These are phyloP conservation scores for Aureobasidium sp. DNA, from an alignment of 2,329 filamentous ascomycete species.

Conservation along the genomic window DNA sequence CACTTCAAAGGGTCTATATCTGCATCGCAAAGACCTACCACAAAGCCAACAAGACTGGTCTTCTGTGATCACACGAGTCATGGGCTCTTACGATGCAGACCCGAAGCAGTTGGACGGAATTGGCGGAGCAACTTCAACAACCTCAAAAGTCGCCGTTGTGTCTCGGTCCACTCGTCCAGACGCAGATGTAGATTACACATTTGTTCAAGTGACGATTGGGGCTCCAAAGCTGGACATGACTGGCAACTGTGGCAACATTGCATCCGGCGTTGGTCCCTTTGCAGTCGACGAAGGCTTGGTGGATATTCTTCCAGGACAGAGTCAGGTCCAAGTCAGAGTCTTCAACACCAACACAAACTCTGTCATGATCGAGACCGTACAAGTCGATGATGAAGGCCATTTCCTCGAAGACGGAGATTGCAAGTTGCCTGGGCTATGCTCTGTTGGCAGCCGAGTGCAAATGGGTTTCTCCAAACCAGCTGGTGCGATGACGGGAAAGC, in stretches of 20 bases:
- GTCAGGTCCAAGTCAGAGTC: conserved; percentile 20
- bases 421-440: conserved; percentile 18
- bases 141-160: conserved; percentile 23
- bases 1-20: conserved; percentile 36
- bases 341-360: conserved; percentile 24
- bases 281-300: conserved; percentile 23
- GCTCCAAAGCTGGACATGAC: conserved; percentile 21
- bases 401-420: conserved; percentile 24
- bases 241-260: conserved; percentile 24
- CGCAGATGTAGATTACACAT: conserved; percentile 23
- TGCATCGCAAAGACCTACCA: conserved; percentile 31
- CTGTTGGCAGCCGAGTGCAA: conserved; percentile 18
- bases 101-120: conserved; percentile 22
- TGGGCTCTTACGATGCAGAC: conserved; percentile 28
- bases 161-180: conserved; percentile 19
- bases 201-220: conserved; percentile 21
- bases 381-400: conserved; percentile 21
- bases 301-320: conserved; percentile 17
- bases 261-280: conserved; percentile 22
- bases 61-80: conserved; percentile 27
- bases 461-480: conserved; percentile 20
- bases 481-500: conserved; percentile 21
- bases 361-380: conserved; percentile 21
- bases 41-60: conserved; percentile 24
- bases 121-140: conserved; percentile 22